Percentiles rank a stretch among this genome's conserved stretches.
Evolutionary conservation across 768 basidiomycete species (phyloP).

Genomic region (Antrodiella citrinella): DNA sequence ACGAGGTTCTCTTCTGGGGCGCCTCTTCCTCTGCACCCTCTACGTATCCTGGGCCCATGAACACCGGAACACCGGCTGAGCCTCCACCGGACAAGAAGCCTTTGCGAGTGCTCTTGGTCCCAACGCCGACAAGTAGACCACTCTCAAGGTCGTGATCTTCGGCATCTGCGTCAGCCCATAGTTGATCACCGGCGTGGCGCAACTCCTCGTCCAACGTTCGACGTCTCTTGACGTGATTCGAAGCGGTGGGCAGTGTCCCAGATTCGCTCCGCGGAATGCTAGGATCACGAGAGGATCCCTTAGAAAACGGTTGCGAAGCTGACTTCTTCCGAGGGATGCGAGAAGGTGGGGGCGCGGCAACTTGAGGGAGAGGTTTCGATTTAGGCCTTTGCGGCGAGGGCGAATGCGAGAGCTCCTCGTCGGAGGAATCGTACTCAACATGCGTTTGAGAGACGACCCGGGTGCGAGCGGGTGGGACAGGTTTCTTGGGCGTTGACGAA

Average conservation of each 20-base stretch:
- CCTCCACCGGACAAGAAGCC: constrained; percentile 74
- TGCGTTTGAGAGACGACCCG: constrained; percentile 19
- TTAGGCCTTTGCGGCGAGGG: too few species aligned
- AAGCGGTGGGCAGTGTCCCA: not conserved
- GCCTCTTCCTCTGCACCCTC: constrained; percentile 37
- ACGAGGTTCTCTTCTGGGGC: too few species aligned
- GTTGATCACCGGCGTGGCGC: constrained; percentile 30
- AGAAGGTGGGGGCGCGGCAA: not conserved
- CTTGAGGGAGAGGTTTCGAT: not conserved
- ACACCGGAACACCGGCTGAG: constrained; percentile 61
- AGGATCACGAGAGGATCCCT: not conserved
- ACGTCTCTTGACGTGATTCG: constrained; percentile 26
- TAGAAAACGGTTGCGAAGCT: not conserved
- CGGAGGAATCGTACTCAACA: not conserved
- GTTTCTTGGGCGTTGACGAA: constrained; percentile 40
- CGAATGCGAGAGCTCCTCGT: not conserved
- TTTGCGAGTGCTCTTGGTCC: constrained; percentile 40
- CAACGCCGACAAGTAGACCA: constrained; percentile 44
- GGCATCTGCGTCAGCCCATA: constrained; percentile 25
- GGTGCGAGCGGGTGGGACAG: constrained; percentile 40
- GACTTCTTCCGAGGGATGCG: not conserved
- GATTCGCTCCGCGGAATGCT: not conserved
- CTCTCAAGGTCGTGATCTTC: constrained; percentile 36
- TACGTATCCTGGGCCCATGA: constrained; percentile 63
- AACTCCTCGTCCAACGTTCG: constrained; percentile 66